A percentile compares a stretch with the other conserved stretches of the same genome.
phyloP scores from a whole-genome alignment of 345 rosid species.

The Heritiera fomes region DNA sequence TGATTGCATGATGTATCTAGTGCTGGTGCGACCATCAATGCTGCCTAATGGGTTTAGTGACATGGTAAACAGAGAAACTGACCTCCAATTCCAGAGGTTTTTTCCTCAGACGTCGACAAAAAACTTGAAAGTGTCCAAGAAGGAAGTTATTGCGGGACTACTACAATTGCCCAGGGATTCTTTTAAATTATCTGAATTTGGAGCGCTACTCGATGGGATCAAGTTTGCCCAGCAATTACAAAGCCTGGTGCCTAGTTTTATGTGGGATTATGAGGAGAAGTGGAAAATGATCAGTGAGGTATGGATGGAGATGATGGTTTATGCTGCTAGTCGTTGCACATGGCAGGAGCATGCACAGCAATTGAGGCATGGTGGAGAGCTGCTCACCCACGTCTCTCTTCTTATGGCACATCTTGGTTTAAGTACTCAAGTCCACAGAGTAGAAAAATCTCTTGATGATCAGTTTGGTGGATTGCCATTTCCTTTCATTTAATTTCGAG shows the following conservation, averaged over 20 bases:
- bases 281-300: conserved; percentile 23
- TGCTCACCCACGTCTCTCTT: conserved; percentile 20
- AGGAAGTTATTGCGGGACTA: not conserved
- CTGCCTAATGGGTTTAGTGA: conserved; percentile 35
- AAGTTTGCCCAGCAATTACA: conserved; percentile 7
- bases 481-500: too few species aligned
- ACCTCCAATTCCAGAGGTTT: not conserved
- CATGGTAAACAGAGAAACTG: not conserved
- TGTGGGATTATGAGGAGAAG: conserved; percentile 5
- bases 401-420: conserved; percentile 18
- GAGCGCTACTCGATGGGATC: not conserved
- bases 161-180: too few species aligned
- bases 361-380: conserved; percentile 20
- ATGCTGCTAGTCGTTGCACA: conserved; percentile 15
- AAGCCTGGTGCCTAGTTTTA: not conserved
- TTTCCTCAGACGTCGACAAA: not conserved
- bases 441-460: too few species aligned
- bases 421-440: not conserved
- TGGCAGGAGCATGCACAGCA: conserved; percentile 18
- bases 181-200: not conserved
- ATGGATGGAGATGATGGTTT: conserved; percentile 24
- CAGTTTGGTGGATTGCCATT: too few species aligned
- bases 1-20: conserved; percentile 44
- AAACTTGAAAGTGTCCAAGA: not conserved
- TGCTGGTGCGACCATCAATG: conserved; percentile 33